Percentiles rank a stretch among this genome's conserved stretches.
Evolutionary conservation across 2,329 filamentous ascomycete species (phyloP).

Genomic region (Arachnomyces sp.): DNA sequence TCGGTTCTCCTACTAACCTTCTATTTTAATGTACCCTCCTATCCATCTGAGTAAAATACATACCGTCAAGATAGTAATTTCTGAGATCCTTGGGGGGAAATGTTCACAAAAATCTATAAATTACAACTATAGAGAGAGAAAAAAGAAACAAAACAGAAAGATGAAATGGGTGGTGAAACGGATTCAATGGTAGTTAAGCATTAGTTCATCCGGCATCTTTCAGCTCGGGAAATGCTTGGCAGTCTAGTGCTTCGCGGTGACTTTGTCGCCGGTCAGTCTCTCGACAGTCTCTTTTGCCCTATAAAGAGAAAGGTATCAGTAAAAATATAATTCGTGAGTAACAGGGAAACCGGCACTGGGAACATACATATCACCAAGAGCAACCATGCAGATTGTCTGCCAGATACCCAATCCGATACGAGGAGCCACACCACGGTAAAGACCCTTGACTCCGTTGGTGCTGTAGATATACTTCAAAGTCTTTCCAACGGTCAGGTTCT

Average conservation of each 20-base stretch:
- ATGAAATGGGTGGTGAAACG: no score
- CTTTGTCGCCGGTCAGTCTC: conserved; percentile 56
- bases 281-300: conserved; percentile 60
- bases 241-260: conserved; percentile 58
- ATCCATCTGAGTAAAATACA: no score
- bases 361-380: conserved; percentile 90
- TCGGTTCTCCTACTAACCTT: no score
- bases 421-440: conserved; percentile 92
- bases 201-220: no score
- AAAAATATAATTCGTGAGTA: conserved; percentile 23
- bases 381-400: conserved; percentile 99
- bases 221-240: conserved; percentile 2
- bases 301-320: conserved; percentile 20
- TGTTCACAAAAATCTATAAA: no score
- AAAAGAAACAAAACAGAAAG: no score
- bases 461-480: conserved; percentile 77
- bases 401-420: conserved; percentile 93
- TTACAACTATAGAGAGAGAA: no score
- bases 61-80: no score
- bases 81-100: no score
- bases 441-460: conserved; percentile 77
- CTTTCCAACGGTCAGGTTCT: conserved; percentile 96
- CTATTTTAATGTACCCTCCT: no score
- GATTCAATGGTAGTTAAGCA: no score
- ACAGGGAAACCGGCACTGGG: conserved; percentile 3